These are phyloP conservation scores for Solanum tarijense DNA, from an alignment of 257 asterid species.

Conservation along the genomic window DNA sequence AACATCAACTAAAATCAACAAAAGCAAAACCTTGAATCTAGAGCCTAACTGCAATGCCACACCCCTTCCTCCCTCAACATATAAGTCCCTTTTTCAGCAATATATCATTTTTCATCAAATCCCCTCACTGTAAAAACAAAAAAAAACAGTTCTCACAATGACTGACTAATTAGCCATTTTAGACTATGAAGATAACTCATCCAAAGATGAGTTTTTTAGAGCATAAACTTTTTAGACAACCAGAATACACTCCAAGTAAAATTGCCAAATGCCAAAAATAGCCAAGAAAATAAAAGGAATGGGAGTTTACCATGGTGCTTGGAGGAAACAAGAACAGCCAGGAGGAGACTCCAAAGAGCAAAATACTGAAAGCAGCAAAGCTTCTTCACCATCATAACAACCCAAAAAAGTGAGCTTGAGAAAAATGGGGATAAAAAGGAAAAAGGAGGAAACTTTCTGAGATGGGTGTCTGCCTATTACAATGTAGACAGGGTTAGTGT, in stretches of 20 bases:
- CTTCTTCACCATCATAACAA: slow-evolving; percentile 20
- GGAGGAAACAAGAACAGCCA: slow-evolving; percentile 31
- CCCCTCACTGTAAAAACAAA: background rate
- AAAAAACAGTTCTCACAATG: background rate
- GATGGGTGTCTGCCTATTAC: slow-evolving; percentile 1
- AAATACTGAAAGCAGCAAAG: slow-evolving; percentile 12
- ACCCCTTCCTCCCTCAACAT: background rate
- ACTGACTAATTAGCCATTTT: background rate
- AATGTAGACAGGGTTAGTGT: slow-evolving; percentile 6
- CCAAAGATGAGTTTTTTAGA: background rate
- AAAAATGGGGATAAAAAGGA: background rate
- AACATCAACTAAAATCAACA: background rate
- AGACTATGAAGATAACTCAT: background rate
- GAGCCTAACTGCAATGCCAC: background rate
- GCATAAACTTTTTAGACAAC: background rate
- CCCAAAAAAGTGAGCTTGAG: slow-evolving; percentile 4
- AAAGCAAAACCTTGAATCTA: background rate
- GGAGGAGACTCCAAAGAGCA: slow-evolving; percentile 27
- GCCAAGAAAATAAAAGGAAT: background rate
- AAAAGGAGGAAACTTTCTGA: background rate
- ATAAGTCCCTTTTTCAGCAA: background rate
- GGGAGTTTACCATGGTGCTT: slow-evolving; percentile 35
- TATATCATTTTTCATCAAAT: background rate
- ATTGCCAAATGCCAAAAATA: background rate
- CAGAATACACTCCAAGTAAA: background rate